Percentiles rank a stretch among this genome's conserved stretches.
These are phyloP conservation scores for Kalmanozyma brasiliensis DNA, from an alignment of 1,284 basidiomycete species.

Conservation along the genomic window DNA sequence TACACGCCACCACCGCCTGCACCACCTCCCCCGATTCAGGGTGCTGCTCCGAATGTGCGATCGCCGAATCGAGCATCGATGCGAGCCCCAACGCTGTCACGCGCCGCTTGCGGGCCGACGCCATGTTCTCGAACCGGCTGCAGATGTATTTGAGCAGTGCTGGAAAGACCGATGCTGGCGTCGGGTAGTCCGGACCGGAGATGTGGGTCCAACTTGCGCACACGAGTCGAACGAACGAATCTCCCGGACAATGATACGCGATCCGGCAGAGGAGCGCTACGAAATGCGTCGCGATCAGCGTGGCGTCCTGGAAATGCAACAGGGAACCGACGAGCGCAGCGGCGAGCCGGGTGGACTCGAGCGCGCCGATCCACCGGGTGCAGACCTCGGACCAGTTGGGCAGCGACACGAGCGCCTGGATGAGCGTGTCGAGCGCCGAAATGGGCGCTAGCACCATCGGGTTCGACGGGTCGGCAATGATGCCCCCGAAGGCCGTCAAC, in stretches of 20 bases:
- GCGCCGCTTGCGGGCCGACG: conserved; percentile 54
- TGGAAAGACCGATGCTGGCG: conserved; percentile 26
- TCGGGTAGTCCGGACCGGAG: conserved; percentile 19
- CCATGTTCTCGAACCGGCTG: conserved; percentile 59
- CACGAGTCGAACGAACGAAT: conserved; percentile 52
- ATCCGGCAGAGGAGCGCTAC: conserved; percentile 58
- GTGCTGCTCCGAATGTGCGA: conserved; percentile 21
- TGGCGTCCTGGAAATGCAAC: conserved; percentile 54
- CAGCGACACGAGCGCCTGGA: conserved; percentile 49
- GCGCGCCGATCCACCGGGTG: conserved; percentile 36
- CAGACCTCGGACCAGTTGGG: conserved; percentile 42
- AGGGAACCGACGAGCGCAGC: conserved; percentile 52
- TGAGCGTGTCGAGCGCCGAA: conserved; percentile 50
- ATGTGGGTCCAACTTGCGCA: conserved; percentile 29
- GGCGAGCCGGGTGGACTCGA: conserved; percentile 50
- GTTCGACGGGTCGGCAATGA: conserved; percentile 57
- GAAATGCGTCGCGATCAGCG: conserved; percentile 55
- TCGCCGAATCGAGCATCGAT: conserved; percentile 33
- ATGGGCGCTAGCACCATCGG: conserved; percentile 59
- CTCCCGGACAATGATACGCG: conserved; percentile 38
- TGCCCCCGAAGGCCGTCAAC: conserved; percentile 43
- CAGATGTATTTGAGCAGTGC: conserved; percentile 43
- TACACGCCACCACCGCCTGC: conserved; percentile 18
- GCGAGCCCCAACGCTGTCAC: conserved; percentile 58
- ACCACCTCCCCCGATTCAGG: neutral